Conservation (phyloP, 2,329 filamentous ascomycete genomes). For the Blumeria hordei region DNA sequence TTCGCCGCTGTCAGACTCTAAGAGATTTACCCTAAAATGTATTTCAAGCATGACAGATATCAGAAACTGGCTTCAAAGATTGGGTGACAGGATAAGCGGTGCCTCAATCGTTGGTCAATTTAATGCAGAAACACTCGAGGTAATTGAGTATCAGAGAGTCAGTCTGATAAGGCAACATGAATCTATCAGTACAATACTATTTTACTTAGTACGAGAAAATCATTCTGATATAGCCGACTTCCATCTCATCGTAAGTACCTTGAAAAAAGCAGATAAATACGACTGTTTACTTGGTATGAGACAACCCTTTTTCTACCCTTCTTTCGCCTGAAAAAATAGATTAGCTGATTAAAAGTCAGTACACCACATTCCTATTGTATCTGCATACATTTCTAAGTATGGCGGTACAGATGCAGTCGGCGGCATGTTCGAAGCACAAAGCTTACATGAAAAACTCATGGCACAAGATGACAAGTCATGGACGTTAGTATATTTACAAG, state of each 20-base stretch:
- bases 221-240: conserved; percentile 52
- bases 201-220: conserved; percentile 52
- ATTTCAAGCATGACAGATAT: conserved; percentile 53
- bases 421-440: conserved; percentile 41
- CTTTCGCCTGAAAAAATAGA: background rate
- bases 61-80: conserved; percentile 48
- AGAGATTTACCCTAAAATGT: conserved; percentile 48
- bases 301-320: background rate
- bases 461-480: conserved; percentile 44
- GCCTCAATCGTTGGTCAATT: conserved; percentile 49
- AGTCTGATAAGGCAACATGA: conserved; percentile 82
- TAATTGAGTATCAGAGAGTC: conserved; percentile 53
- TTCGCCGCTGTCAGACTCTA: conserved; percentile 20
- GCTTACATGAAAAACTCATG: conserved; percentile 44
- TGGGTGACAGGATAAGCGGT: conserved; percentile 54
- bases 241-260: conserved; percentile 37
- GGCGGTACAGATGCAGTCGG: conserved; percentile 52
- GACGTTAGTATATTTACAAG: conserved; percentile 51
- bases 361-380: conserved; percentile 62
- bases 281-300: conserved; percentile 33
- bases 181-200: conserved; percentile 56
- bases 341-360: conserved; percentile 19
- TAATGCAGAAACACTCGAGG: conserved; percentile 43
- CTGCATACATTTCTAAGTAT: conserved; percentile 52
- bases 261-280: conserved; percentile 53